Percentiles rank a stretch among this genome's conserved stretches.
These are phyloP conservation scores for Collybia sp. DNA, from an alignment of 768 basidiomycete genomes.

Conservation along the genomic window DNA sequence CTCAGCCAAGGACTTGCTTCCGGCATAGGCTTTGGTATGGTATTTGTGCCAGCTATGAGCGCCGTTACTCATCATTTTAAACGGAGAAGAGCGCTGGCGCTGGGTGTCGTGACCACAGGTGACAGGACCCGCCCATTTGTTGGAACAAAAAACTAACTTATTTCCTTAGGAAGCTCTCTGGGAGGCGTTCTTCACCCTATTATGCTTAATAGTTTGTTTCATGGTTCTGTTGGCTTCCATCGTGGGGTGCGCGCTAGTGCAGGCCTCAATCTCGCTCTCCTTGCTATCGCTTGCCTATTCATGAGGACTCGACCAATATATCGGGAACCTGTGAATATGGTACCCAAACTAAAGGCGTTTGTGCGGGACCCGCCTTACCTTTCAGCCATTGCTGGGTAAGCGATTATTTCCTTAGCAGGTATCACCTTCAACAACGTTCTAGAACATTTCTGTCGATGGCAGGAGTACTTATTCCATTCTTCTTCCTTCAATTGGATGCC, in stretches of 20 bases:
- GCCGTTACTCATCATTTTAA: constrained; percentile 34
- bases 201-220: constrained; percentile 47
- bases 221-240: constrained; percentile 30
- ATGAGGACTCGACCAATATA: constrained; percentile 28
- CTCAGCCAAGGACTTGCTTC: constrained; percentile 38
- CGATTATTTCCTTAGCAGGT: neutral
- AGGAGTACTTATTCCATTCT: constrained; percentile 26
- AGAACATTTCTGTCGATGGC: constrained; percentile 6
- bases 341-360: neutral
- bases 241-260: constrained; percentile 35
- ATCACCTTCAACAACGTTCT: neutral
- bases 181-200: constrained; percentile 56
- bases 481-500: constrained; percentile 34
- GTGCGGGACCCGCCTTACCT: neutral
- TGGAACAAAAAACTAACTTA: no score
- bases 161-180: no score
- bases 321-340: no score
- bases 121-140: no score
- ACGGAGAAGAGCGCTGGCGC: constrained; percentile 25
- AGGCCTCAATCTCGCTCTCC: constrained; percentile 24
- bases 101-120: constrained; percentile 30
- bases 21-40: neutral
- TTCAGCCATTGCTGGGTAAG: neutral
- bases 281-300: constrained; percentile 27
- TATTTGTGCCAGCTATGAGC: constrained; percentile 14